Evolutionary conservation across 257 asterid genomes (phyloP), one percentile per base, ranked within the genome.

Genomic region (Penstemon barbatus): DNA sequence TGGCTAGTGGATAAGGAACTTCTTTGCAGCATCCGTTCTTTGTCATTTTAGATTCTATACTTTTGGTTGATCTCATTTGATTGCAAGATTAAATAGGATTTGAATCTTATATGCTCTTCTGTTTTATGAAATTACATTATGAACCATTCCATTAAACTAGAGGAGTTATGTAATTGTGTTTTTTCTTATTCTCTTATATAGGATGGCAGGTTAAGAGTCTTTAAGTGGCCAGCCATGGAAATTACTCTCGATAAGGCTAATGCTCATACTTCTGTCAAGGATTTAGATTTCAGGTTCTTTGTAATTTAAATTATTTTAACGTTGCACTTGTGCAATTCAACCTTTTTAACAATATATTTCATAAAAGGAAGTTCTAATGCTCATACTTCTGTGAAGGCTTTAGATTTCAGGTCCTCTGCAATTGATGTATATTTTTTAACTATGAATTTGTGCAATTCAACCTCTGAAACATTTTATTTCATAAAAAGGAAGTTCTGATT

Each of bases 171-270:
- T 71, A 55, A 42, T 36, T 66, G 55, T 43, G 9, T 45, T 55
- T 36, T 63, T 49, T 61, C 73, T 76, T 49, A 77, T 71, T 65
- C 56, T 75, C 75, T 46, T 63, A 45, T 67, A 70, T 77, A 93
- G 99, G 97, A 94, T 77, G 99, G 99, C 73, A 89, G 82, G 79
- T 84, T 94, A 69, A 90, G 94, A 83, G 87, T 87, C 74, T 94
- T 83, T 71, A 82, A 83, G 83, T 94, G 99, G 99, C 97, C 97
- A 52, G 43, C 88, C 81, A 85, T 90, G 97, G 91, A 86, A 69
- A 75, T 54, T 75, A 75, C 79, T 71, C 84, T 94, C 58, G 83
- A 74, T 63, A 87, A 94, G 79, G 78, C 75, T 36, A 78, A 72
- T 39, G 90, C 81, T 60, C 96, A 91, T 83, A 7, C 90, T 74